phyloP scores from a whole-genome alignment of 1,284 basidiomycete genomes.

The Mixia osmundae region DNA sequence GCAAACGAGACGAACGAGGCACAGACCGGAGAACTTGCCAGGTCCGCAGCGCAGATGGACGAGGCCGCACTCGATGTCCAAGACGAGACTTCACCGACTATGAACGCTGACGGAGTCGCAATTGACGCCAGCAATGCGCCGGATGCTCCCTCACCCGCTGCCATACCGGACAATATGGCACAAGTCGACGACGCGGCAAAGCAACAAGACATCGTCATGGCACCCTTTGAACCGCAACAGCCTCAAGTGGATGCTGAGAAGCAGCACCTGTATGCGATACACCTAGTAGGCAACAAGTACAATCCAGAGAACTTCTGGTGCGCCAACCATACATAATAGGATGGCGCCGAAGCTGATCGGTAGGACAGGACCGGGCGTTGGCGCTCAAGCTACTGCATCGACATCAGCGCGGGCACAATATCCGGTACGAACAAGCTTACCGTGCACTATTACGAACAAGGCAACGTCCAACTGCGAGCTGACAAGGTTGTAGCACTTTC shows the following conservation, averaged over 20 bases:
- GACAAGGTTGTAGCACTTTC: too few relatives aligned
- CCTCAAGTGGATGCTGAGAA: conserved; percentile 4
- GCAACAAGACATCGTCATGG: neutral
- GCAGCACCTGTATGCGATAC: conserved; percentile 38
- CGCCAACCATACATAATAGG: neutral
- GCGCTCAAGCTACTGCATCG: conserved; percentile 34
- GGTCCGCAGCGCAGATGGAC: neutral
- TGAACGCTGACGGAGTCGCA: conserved; percentile 4
- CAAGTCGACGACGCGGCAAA: too few relatives aligned
- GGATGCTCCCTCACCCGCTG: conserved; percentile 3
- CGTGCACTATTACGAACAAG: conserved; percentile 90
- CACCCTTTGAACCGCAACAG: conserved; percentile 5
- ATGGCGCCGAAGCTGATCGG: neutral
- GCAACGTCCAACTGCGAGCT: conserved; percentile 58
- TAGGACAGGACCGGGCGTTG: conserved; percentile 52
- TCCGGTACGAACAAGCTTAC: conserved; percentile 44
- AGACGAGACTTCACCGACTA: neutral
- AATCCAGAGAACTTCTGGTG: conserved; percentile 66
- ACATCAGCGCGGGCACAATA: conserved; percentile 19
- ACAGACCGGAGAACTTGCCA: neutral
- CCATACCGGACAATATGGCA: too few relatives aligned
- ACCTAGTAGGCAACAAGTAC: conserved; percentile 78
- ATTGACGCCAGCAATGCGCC: conserved; percentile 1
- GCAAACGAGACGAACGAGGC: conserved; percentile 14
- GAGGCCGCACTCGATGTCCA: neutral